phyloP scores from a whole-genome alignment of 2,329 filamentous ascomycete genomes.

The Sarocladium kiliense region DNA sequence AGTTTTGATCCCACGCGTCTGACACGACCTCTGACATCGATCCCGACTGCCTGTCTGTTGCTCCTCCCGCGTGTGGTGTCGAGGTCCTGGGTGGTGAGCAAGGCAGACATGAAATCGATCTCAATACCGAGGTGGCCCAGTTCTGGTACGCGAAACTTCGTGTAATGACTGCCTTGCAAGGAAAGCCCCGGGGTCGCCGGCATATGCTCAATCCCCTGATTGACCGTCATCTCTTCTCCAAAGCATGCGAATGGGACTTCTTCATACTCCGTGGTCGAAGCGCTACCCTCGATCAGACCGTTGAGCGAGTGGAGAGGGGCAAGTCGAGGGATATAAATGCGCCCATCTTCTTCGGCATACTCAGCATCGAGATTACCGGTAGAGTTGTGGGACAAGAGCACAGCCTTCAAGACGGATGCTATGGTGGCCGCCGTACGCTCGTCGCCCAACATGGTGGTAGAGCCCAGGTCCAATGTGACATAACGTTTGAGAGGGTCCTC shows the following conservation, averaged over 20 bases:
- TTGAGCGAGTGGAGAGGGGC: constrained; percentile 35
- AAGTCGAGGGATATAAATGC: constrained; percentile 40
- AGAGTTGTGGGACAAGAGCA: background rate
- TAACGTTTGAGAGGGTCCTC: constrained; percentile 40
- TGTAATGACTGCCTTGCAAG: constrained; percentile 20
- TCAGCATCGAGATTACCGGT: constrained; percentile 22
- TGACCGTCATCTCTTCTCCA: too few species aligned
- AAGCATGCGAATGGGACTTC: constrained; percentile 20
- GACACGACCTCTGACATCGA: constrained; percentile 37
- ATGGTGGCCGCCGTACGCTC: constrained; percentile 16
- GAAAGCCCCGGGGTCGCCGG: constrained; percentile 21
- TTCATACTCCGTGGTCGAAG: constrained; percentile 1
- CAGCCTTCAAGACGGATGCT: constrained; percentile 17
- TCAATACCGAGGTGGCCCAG: constrained; percentile 31
- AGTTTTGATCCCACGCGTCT: constrained; percentile 24
- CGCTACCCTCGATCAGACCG: constrained; percentile 33
- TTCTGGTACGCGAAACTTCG: constrained; percentile 12
- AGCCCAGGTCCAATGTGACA: constrained; percentile 36
- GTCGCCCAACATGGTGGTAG: constrained; percentile 16
- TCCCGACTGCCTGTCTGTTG: constrained; percentile 25
- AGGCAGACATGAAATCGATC: constrained; percentile 31
- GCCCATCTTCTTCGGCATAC: constrained; percentile 32
- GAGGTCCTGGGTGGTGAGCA: constrained; percentile 31
- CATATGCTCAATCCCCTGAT: constrained; percentile 17
- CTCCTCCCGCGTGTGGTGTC: constrained; percentile 28